Conservation (phyloP, 805 yeast genomes). For the Candida chilensis region DNA sequence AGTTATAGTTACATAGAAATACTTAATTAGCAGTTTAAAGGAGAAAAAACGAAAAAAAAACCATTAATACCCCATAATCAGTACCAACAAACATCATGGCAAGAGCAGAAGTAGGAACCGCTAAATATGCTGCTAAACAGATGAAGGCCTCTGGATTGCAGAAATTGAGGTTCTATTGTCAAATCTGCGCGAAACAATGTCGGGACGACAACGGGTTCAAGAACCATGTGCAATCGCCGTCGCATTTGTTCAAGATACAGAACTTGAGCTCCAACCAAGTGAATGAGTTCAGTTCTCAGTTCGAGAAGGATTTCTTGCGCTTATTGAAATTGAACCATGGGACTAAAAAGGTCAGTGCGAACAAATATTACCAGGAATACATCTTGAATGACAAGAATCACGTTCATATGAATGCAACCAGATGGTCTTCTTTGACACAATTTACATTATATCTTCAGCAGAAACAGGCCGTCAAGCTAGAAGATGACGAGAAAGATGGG, state of each 20-base stretch:
- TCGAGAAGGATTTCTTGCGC: constrained; percentile 55
- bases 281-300: constrained; percentile 48
- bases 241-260: constrained; percentile 56
- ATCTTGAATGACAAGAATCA: constrained; percentile 71
- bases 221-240: constrained; percentile 77
- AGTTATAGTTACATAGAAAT: too few relatives aligned
- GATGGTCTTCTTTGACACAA: constrained; percentile 61
- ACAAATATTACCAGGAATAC: constrained; percentile 84
- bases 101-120: constrained; percentile 27
- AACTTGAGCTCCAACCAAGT: constrained; percentile 39
- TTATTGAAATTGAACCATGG: constrained; percentile 68
- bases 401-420: constrained; percentile 85
- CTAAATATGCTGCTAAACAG: constrained; percentile 66
- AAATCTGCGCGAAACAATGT: constrained; percentile 86
- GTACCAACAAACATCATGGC: constrained; percentile 9
- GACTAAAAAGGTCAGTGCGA: constrained; percentile 69
- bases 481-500: constrained; percentile 25
- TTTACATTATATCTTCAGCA: constrained; percentile 56
- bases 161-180: constrained; percentile 82
- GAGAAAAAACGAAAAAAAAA: too few relatives aligned
- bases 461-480: constrained; percentile 19
- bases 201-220: constrained; percentile 94
- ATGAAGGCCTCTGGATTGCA: constrained; percentile 82
- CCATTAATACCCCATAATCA: background rate
- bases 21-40: too few relatives aligned